These are phyloP conservation scores for Cryptosporidium tyzzeri DNA, from an alignment of 169 alveolate genomes.

Conservation along the genomic window DNA sequence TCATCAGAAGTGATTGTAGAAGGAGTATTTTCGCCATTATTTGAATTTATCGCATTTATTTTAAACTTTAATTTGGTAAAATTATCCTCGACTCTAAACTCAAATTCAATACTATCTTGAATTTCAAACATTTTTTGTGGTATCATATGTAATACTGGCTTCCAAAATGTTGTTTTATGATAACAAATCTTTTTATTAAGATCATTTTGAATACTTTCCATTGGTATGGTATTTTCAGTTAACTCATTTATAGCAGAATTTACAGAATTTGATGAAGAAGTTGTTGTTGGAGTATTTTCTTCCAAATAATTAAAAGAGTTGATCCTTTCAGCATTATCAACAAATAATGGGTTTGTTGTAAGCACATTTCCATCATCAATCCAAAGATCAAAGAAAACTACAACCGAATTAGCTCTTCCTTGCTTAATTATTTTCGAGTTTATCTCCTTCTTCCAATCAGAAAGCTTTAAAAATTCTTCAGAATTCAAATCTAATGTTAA, in stretches of 20 bases:
- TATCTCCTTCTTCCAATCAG: conserved; percentile 33
- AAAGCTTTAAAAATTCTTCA: conserved; percentile 37
- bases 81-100: conserved; percentile 9
- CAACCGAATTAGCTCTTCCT: conserved; percentile 59
- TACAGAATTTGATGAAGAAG: conserved; percentile 10
- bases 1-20: conserved; percentile 71
- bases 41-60: conserved; percentile 29
- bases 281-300: conserved; percentile 26
- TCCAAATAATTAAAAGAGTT: conserved; percentile 5
- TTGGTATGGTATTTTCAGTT: not conserved
- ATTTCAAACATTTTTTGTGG: conserved; percentile 22
- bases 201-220: not conserved
- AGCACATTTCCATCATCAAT: conserved; percentile 28
- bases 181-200: conserved; percentile 1
- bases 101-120: conserved; percentile 50
- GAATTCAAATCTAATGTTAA: conserved; percentile 39
- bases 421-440: conserved; percentile 5
- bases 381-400: conserved; percentile 59
- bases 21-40: conserved; percentile 46
- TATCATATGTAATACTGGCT: conserved; percentile 63
- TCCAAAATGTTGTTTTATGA: conserved; percentile 61
- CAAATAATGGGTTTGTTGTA: conserved; percentile 30
- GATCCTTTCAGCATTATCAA: conserved; percentile 9
- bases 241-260: not conserved
- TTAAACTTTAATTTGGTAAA: conserved; percentile 48